Conservation (phyloP, 2,329 filamentous ascomycete species). For the Didymella arachidicola region DNA sequence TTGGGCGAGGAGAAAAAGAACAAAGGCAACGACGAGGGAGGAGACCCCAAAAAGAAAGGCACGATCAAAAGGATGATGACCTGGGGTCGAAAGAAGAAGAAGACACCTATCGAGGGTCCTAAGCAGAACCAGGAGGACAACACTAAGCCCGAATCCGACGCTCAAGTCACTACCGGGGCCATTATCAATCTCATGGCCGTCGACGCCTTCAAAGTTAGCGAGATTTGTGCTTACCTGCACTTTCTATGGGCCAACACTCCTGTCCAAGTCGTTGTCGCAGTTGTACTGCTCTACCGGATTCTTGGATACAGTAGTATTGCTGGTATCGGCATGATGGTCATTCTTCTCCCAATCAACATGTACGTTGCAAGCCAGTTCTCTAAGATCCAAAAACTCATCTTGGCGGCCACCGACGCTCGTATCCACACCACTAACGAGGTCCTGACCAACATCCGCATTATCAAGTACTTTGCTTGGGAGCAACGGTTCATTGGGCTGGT, state of each 20-base stretch:
- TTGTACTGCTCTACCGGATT: slow-evolving; percentile 84
- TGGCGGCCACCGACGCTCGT: slow-evolving; percentile 91
- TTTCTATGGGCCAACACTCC: slow-evolving; percentile 94
- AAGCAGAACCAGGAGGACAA: slow-evolving; percentile 44
- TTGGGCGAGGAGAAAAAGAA: slow-evolving; percentile 66
- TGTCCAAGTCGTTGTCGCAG: slow-evolving; percentile 82
- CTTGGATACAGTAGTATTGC: slow-evolving; percentile 94
- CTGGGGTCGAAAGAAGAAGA: slow-evolving; percentile 68
- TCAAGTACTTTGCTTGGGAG: slow-evolving; percentile 99
- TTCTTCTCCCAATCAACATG: slow-evolving; percentile 90
- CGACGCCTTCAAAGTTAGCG: slow-evolving; percentile 97
- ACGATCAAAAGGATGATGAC: slow-evolving; percentile 57
- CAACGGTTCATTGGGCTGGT: slow-evolving; percentile 85
- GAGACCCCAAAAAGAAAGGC: slow-evolving; percentile 45
- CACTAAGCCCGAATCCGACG: slow-evolving; percentile 57
- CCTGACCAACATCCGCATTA: slow-evolving; percentile 95
- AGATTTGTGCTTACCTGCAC: slow-evolving; percentile 93
- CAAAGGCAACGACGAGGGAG: slow-evolving; percentile 51
- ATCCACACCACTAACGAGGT: slow-evolving; percentile 98
- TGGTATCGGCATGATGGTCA: slow-evolving; percentile 86
- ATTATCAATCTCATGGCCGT: slow-evolving; percentile 99
- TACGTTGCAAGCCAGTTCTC: slow-evolving; percentile 85
- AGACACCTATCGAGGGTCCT: slow-evolving; percentile 52
- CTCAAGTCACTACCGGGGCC: slow-evolving; percentile 92
- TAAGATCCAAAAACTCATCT: slow-evolving; percentile 85